Conservation (phyloP, 31 red algal genomes). For the Bonnemaisonia californica region DNA sequence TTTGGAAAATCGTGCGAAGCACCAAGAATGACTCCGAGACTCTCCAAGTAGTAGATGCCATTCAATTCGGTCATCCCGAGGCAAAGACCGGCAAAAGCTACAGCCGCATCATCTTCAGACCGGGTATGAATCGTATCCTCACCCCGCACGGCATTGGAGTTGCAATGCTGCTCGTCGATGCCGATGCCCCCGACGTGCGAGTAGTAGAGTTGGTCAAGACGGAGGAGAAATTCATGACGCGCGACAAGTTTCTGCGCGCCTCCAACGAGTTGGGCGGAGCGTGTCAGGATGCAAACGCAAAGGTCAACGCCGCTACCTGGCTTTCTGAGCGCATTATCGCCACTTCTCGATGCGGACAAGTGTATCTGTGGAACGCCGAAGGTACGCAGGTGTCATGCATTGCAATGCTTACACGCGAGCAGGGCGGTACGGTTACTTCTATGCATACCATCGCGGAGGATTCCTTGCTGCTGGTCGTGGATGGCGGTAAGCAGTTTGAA, state of each 20-base stretch:
- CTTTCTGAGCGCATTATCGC: conserved; percentile 52
- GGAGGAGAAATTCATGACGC: conserved; percentile 69
- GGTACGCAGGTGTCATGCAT: conserved; percentile 42
- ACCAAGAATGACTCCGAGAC: conserved; percentile 20
- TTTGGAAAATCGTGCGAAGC: conserved; percentile 56
- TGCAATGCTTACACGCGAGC: conserved; percentile 34
- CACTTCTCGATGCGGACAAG: conserved; percentile 51
- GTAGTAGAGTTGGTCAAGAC: conserved; percentile 66
- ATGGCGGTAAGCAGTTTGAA: conserved; percentile 44
- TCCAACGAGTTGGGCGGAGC: conserved; percentile 32
- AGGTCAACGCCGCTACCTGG: conserved; percentile 53
- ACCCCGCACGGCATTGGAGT: conserved; percentile 62
- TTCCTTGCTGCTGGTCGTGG: conserved; percentile 29
- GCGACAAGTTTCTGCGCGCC: conserved; percentile 55
- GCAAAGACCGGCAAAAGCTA: conserved; percentile 55
- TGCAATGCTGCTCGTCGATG: conserved; percentile 64
- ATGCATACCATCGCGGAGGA: conserved; percentile 27
- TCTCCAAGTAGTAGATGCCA: conserved; percentile 50
- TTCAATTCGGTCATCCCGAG: conserved; percentile 62
- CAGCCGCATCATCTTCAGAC: conserved; percentile 46
- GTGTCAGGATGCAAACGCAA: conserved; percentile 7
- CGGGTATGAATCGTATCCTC: conserved; percentile 45
- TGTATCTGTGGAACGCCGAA: conserved; percentile 53
- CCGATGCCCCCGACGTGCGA: conserved; percentile 48
- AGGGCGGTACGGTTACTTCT: conserved; percentile 21